Evolutionary conservation across 495 filamentous ascomycete genomes (phyloP), one percentile per base, ranked within the genome.

Genomic region (Hypoxylon lienhwacheense): DNA sequence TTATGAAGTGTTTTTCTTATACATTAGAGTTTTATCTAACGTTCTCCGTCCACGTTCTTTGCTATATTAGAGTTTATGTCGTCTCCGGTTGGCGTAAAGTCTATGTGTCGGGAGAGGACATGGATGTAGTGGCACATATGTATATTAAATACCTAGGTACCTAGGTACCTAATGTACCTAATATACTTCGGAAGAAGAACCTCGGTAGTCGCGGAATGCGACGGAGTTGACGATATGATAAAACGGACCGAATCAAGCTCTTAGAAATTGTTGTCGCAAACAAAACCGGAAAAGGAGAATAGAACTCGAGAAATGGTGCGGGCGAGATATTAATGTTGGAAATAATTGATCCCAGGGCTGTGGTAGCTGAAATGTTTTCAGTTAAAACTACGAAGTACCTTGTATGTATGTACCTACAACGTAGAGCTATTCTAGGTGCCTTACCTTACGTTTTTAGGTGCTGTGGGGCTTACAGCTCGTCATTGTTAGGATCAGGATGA

Each of bases 131-230:
- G 28, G 28, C 12, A n/a, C 12, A 31, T n/a, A 31, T 4, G 28
- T 35, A 35, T 12, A 14, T 35, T 7, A 14, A 3, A 14, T 35
- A 35, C 11, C 11, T 33, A 7, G 31, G 7, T 33, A 33, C 8
- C 5, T 25, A 20, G 37, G 20, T 21, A 25, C 25, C 3, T 40
- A 22, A 2, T 11, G 37, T 16, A 25, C 17, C 11, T 24, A 7
- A 6, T 41, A 25, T 41, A 20, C 16, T 14, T 8, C 7, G 16
- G 19, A 19, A 37, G 21, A 53, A n/a, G 33, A 48, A 24, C 56
- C 56, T 60, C 56, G 56, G 56, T 20, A 45, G 39, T 50, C 56
- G 53, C 56, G 56, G 56, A 48, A 44, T 37, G 44, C 29, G 48
- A 24, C 19, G 31, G 26, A 16, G 34, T 35, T 16, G 17, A 17